These are phyloP conservation scores for Pichia sp. DNA, from an alignment of 1,139 yeast species.

Conservation along the genomic window DNA sequence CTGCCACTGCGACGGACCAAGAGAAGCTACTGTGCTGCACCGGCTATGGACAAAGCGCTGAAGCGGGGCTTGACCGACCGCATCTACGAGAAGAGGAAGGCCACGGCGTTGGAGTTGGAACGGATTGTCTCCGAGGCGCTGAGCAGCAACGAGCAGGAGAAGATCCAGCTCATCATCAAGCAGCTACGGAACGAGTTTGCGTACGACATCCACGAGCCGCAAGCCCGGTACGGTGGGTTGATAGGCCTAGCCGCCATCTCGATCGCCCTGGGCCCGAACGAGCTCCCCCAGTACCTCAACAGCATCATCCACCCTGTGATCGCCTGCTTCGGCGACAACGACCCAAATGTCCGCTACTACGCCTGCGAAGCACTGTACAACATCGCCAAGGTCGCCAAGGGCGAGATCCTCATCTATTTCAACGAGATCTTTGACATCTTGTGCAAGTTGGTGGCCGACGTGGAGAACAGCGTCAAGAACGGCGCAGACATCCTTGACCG, in stretches of 20 bases:
- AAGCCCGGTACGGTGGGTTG: slow-evolving; percentile 70
- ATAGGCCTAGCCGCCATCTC: slow-evolving; percentile 77
- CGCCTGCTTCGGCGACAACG: slow-evolving; percentile 95
- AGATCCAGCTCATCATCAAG: slow-evolving; percentile 63
- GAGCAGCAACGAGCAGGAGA: slow-evolving; percentile 61
- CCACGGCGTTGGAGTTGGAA: slow-evolving; percentile 90
- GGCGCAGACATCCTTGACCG: slow-evolving; percentile 95
- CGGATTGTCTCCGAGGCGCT: slow-evolving; percentile 70
- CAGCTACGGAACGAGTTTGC: slow-evolving; percentile 68
- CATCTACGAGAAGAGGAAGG: slow-evolving; percentile 88
- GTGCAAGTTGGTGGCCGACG: slow-evolving; percentile 85
- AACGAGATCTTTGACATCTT: slow-evolving; percentile 93
- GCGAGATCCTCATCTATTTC: slow-evolving; percentile 85
- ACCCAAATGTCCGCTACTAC: slow-evolving; percentile 91
- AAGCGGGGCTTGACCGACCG: slow-evolving; percentile 84
- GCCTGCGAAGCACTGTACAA: slow-evolving; percentile 96
- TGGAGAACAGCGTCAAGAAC: slow-evolving; percentile 87
- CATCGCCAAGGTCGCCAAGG: slow-evolving; percentile 94
- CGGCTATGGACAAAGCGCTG: slow-evolving; percentile 57
- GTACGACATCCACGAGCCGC: slow-evolving; percentile 72
- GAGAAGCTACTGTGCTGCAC: not conserved
- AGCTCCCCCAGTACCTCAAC: slow-evolving; percentile 69
- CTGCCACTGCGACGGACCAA: too few species aligned
- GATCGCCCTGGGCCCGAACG: slow-evolving; percentile 68
- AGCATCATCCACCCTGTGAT: slow-evolving; percentile 89